Evolutionary conservation across 1,284 basidiomycete genomes (phyloP).

Genomic region (Marasmius fiardii): DNA sequence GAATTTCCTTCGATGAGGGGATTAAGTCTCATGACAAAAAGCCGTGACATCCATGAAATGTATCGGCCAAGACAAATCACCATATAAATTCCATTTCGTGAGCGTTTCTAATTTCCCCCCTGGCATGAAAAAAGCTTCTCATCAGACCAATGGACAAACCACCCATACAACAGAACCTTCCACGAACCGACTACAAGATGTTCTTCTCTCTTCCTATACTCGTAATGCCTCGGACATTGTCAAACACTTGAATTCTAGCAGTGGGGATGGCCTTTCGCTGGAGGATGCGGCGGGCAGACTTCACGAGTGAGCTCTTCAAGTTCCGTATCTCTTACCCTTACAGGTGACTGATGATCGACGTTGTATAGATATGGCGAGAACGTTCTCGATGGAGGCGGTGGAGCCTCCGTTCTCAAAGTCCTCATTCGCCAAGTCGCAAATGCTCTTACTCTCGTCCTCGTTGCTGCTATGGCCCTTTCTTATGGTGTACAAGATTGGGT

Average conservation of each 20-base stretch:
- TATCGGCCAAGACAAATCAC: background rate
- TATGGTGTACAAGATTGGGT: constrained; percentile 64
- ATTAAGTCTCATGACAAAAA: background rate
- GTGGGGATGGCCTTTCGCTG: background rate
- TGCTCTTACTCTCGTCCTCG: constrained; percentile 36
- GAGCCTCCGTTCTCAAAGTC: constrained; percentile 30
- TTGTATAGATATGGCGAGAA: constrained; percentile 27
- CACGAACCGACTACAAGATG: constrained; percentile 1
- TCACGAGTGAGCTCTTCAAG: background rate
- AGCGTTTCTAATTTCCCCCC: background rate
- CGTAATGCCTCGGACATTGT: constrained; percentile 1
- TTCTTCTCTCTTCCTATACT: background rate
- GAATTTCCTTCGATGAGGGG: background rate
- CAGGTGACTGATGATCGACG: background rate
- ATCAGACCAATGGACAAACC: background rate
- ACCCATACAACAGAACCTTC: background rate
- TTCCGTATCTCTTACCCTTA: background rate
- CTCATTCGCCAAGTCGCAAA: constrained; percentile 35
- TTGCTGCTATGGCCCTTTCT: constrained; percentile 62
- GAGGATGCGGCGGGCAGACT: constrained; percentile 2
- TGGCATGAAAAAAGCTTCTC: background rate
- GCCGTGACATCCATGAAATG: too few relatives aligned
- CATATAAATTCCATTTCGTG: background rate
- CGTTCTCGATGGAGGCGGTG: constrained; percentile 28
- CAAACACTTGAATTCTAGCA: constrained; percentile 1